These are phyloP conservation scores for Botryotinia calthae DNA, from an alignment of 2,329 filamentous ascomycete genomes.

Conservation along the genomic window DNA sequence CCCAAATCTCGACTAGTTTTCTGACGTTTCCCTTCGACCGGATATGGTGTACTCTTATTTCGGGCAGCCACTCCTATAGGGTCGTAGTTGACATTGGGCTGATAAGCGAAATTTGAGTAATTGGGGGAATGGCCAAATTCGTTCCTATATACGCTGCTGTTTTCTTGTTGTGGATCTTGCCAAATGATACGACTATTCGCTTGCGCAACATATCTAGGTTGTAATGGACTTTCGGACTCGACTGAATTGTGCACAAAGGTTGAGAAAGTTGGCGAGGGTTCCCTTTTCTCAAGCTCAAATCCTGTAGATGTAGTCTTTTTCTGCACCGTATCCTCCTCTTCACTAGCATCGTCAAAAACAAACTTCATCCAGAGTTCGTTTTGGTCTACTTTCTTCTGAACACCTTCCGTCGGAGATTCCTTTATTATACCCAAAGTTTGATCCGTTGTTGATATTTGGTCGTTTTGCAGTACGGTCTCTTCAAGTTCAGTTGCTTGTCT, in stretches of 20 bases:
- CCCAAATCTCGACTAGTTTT: not conserved
- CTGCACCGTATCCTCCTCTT: not conserved
- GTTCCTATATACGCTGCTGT: not conserved
- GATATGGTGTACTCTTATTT: not conserved
- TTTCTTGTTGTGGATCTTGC: not conserved
- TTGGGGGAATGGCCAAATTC: not conserved
- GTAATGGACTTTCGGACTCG: not conserved
- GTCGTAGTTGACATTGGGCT: not conserved
- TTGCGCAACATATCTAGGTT: not conserved
- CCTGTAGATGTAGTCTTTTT: not conserved
- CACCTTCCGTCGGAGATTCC: not conserved
- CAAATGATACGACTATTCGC: not conserved
- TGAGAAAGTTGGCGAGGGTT: not conserved
- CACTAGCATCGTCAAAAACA: conserved; percentile 6
- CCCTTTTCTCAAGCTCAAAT: not conserved
- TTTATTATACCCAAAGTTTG: too few relatives aligned
- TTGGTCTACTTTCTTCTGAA: not conserved
- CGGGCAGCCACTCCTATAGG: not conserved
- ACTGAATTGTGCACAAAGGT: conserved; percentile 12
- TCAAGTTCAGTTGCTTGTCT: not conserved
- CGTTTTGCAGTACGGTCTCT: not conserved
- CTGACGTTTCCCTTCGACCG: not conserved
- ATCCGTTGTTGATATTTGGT: not conserved
- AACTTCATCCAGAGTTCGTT: conserved; percentile 21
- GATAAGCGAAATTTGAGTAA: not conserved